phyloP scores from a whole-genome alignment of 202 grass and related monocot genomes.

The Eragrostis tef region DNA sequence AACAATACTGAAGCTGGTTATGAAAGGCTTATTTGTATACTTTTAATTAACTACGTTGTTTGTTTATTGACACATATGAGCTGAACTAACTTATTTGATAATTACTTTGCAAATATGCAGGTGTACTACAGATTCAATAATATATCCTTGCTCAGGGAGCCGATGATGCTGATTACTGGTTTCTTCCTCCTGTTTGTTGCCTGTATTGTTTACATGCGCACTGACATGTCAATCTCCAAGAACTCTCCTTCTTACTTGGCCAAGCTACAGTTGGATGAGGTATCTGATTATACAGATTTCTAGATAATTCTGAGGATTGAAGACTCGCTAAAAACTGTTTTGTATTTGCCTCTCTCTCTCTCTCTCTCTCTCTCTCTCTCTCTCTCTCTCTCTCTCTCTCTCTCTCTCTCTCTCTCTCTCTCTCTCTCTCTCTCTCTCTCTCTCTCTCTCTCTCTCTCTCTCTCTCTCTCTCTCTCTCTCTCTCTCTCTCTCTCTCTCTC shows the following conservation, averaged over 20 bases:
- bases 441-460: too few species aligned
- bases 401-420: too few species aligned
- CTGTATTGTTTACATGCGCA: constrained; percentile 85
- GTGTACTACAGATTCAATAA: constrained; percentile 92
- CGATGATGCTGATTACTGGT: constrained; percentile 87
- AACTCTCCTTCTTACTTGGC: constrained; percentile 84
- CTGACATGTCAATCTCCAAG: constrained; percentile 95
- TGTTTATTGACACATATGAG: constrained; percentile 30
- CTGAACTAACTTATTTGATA: constrained; percentile 12
- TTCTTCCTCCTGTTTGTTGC: constrained; percentile 86
- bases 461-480: too few species aligned
- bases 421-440: too few species aligned
- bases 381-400: too few species aligned
- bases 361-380: too few species aligned
- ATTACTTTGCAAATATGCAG: constrained; percentile 57
- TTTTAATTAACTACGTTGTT: constrained; percentile 8
- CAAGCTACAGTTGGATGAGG: constrained; percentile 95
- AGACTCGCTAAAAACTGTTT: not conserved
- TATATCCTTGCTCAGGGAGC: constrained; percentile 80
- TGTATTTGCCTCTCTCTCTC: not conserved
- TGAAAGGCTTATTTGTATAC: constrained; percentile 2
- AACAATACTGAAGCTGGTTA: constrained; percentile 18
- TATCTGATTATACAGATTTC: constrained; percentile 37
- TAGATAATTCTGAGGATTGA: not conserved
- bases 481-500: too few species aligned